phyloP scores from a whole-genome alignment of 208 protist genomes.

The Acanthamoeba divionensis region DNA sequence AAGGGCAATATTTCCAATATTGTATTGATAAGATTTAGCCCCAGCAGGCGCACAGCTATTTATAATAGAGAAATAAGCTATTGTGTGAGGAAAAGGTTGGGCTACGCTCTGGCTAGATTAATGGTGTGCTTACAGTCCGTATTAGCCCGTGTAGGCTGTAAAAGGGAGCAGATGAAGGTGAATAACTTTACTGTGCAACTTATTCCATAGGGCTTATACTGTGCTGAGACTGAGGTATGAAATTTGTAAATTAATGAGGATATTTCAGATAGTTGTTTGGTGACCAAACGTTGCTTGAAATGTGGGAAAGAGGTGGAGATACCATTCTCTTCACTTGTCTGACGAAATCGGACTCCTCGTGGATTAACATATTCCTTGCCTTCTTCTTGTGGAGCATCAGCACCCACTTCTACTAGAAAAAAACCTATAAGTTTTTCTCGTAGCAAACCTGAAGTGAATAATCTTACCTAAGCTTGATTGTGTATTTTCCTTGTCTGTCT shows the following conservation, averaged over 20 bases:
- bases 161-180: conserved; percentile 21
- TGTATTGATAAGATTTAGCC: conserved; percentile 2
- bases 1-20: neutral
- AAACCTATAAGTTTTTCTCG: no score
- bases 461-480: no score
- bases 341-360: conserved; percentile 21
- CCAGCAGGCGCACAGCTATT: neutral
- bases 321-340: neutral
- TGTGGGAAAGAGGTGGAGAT: neutral
- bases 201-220: conserved; percentile 12
- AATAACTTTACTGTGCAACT: conserved; percentile 25
- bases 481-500: neutral
- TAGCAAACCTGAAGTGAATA: no score
- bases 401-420: neutral
- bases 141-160: conserved; percentile 25
- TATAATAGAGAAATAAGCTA: no score
- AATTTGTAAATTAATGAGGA: neutral
- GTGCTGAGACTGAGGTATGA: neutral
- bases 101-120: no score
- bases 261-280: neutral
- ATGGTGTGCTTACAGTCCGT: neutral
- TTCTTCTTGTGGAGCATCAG: neutral
- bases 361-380: conserved; percentile 32
- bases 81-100: no score
- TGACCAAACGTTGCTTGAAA: neutral